Evolutionary conservation across 2,329 filamentous ascomycete species (phyloP).

Genomic region (Aspergillus sp.): DNA sequence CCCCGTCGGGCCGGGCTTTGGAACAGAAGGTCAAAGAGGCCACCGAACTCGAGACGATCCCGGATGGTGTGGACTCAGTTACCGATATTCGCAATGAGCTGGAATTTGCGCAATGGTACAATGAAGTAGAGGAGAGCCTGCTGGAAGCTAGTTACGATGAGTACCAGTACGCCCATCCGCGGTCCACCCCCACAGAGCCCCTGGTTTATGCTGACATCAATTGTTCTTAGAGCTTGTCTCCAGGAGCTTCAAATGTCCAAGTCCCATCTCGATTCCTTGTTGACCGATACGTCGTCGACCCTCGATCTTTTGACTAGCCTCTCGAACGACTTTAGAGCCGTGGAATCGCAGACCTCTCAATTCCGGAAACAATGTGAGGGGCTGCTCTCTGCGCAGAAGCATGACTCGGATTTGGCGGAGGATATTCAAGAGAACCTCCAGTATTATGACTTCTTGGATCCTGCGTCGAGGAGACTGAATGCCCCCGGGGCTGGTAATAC

Average conservation of each 20-base stretch:
- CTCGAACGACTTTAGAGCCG: conserved; percentile 81
- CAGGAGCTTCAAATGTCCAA: conserved; percentile 81
- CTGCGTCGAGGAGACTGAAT: conserved; percentile 84
- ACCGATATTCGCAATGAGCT: conserved; percentile 58
- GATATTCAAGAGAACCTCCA: conserved; percentile 87
- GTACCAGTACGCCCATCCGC: conserved; percentile 64
- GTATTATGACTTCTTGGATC: conserved; percentile 92
- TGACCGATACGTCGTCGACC: conserved; percentile 74
- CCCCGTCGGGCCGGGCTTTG: conserved; percentile 36
- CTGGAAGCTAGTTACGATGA: conserved; percentile 81
- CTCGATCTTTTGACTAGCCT: conserved; percentile 75
- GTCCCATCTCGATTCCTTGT: conserved; percentile 75
- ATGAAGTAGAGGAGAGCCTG: conserved; percentile 64
- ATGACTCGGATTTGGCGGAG: conserved; percentile 76
- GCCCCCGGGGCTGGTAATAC: conserved; percentile 85
- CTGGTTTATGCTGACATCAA: conserved; percentile 11
- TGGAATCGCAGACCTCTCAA: conserved; percentile 87
- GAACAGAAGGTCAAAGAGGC: conserved; percentile 29
- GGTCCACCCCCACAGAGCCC: not conserved
- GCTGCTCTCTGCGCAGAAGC: conserved; percentile 76
- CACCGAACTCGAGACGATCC: conserved; percentile 16
- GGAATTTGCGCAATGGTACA: conserved; percentile 62
- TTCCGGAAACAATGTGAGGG: conserved; percentile 93
- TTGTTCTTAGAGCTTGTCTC: conserved; percentile 64
- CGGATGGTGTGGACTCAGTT: conserved; percentile 19